These are phyloP conservation scores for Entamoeba nuttalli DNA, from an alignment of 208 protist species.

Conservation along the genomic window DNA sequence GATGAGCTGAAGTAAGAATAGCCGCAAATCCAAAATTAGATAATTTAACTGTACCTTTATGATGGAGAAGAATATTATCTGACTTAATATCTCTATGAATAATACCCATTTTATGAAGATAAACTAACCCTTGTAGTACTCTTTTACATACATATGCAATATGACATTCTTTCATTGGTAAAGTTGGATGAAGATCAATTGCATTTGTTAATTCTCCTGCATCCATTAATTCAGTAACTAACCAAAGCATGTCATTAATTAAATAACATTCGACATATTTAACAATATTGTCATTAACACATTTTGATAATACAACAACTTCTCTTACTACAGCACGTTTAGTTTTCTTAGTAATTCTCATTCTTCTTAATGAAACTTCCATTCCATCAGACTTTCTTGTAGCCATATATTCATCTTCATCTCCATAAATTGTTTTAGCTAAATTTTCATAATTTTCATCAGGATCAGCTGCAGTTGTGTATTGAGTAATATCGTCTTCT, in stretches of 20 bases:
- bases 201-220: background rate
- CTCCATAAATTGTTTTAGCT: background rate
- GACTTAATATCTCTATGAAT: conserved; percentile 23
- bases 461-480: background rate
- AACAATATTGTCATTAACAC: background rate
- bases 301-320: background rate
- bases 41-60: conserved; percentile 12
- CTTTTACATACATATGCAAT: conserved; percentile 1
- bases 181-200: background rate
- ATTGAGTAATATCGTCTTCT: background rate
- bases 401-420: background rate
- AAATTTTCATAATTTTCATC: conserved; percentile 1
- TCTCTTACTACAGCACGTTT: background rate
- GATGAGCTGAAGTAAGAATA: background rate
- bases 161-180: background rate
- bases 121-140: conserved; percentile 10
- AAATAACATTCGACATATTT: background rate
- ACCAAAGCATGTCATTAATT: background rate
- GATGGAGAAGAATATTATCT: conserved; percentile 14
- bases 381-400: background rate
- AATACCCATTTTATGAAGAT: conserved; percentile 2
- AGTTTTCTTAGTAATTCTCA: background rate
- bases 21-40: conserved; percentile 20
- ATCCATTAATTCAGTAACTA: background rate
- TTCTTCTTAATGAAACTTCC: background rate